These are phyloP conservation scores for Picochlorum sp. DNA, from an alignment of 139 green algal genomes.

Conservation along the genomic window DNA sequence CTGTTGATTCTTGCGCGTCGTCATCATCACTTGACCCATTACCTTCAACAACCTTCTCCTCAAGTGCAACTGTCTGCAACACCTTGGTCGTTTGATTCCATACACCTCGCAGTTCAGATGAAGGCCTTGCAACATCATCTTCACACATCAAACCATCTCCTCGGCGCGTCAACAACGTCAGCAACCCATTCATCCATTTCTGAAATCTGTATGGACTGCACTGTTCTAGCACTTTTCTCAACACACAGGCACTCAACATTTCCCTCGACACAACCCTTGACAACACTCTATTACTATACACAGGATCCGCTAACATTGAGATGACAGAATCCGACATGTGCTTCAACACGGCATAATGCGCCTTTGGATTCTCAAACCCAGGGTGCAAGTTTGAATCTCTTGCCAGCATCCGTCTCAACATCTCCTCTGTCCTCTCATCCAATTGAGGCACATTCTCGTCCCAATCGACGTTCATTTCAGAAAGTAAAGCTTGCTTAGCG, in stretches of 20 bases:
- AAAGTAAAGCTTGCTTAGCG: background rate
- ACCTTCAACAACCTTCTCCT: no score
- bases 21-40: no score
- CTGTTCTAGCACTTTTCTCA: constrained; percentile 44
- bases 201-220: constrained; percentile 33
- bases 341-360: constrained; percentile 43
- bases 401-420: constrained; percentile 49
- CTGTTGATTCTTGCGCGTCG: no score
- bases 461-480: no score
- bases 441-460: constrained; percentile 23
- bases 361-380: constrained; percentile 41
- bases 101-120: background rate
- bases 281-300: constrained; percentile 8
- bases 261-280: constrained; percentile 47
- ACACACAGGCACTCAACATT: constrained; percentile 47
- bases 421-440: constrained; percentile 29
- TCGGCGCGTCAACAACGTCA: constrained; percentile 2
- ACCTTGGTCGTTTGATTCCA: background rate
- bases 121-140: background rate
- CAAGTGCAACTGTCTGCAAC: no score
- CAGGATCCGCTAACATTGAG: background rate
- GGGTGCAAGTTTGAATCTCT: constrained; percentile 54
- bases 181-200: constrained; percentile 44
- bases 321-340: constrained; percentile 47
- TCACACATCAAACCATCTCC: background rate